These are phyloP conservation scores for Globisporangium carolinianum DNA, from an alignment of 352 stramenopile genomes.

Conservation along the genomic window DNA sequence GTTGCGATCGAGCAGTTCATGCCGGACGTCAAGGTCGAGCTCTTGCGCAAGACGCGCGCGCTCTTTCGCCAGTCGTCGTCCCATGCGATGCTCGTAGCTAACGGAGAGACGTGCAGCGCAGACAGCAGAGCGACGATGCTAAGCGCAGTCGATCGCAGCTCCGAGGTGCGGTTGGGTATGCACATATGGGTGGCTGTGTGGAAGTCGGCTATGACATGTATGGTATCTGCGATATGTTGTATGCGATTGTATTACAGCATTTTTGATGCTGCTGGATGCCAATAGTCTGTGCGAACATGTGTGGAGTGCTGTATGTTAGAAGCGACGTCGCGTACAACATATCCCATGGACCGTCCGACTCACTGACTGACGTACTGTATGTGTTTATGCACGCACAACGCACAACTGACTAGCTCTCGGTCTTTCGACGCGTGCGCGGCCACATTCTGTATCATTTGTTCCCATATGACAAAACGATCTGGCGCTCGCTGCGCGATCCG, in stretches of 20 bases:
- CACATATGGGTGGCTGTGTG: not conserved
- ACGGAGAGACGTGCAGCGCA: not conserved
- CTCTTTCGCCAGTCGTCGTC: constrained; percentile 40
- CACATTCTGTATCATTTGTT: constrained; percentile 86
- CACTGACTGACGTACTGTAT: no score
- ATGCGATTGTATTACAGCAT: not conserved
- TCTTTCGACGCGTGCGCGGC: constrained; percentile 45
- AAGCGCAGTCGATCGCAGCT: not conserved
- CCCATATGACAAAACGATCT: constrained; percentile 85
- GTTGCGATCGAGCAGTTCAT: constrained; percentile 83
- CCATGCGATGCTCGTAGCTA: not conserved
- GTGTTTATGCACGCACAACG: not conserved
- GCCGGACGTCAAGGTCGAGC: constrained; percentile 85
- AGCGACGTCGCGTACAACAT: no score
- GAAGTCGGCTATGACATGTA: not conserved
- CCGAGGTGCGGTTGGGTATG: constrained; percentile 6
- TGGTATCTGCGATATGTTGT: not conserved
- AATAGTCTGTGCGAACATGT: not conserved
- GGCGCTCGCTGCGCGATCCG: constrained; percentile 75
- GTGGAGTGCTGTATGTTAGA: not conserved
- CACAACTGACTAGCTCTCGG: constrained; percentile 16
- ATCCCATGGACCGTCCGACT: no score
- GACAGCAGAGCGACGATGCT: not conserved
- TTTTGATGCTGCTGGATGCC: no score
- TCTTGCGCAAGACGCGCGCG: constrained; percentile 79